Percentiles rank a stretch among this genome's conserved stretches.
phyloP scores from a whole-genome alignment of 2,329 filamentous ascomycete species.

The Cordyceps militaris region DNA sequence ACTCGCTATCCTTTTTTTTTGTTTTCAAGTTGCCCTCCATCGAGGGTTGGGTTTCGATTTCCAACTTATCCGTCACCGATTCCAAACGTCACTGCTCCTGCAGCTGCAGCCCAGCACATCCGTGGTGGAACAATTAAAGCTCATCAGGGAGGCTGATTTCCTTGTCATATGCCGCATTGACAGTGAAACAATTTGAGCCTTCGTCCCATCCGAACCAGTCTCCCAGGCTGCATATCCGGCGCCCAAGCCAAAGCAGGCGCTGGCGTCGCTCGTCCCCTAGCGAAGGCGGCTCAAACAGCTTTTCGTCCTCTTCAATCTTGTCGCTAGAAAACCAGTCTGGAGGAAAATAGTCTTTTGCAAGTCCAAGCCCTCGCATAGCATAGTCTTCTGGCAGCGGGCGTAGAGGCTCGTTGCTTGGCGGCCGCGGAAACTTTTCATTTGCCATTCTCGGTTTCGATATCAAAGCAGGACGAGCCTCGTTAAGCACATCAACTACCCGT shows the following conservation, averaged over 20 bases:
- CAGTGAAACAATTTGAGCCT: not conserved
- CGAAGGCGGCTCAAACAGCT: constrained; percentile 54
- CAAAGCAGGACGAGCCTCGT: constrained; percentile 24
- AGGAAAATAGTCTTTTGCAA: constrained; percentile 52
- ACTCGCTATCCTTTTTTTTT: too few relatives aligned
- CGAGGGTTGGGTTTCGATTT: too few relatives aligned
- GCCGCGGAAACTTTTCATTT: constrained; percentile 39
- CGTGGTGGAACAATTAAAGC: not conserved
- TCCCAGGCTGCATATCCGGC: constrained; percentile 34
- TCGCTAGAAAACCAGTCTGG: constrained; percentile 49
- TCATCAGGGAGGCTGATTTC: not conserved
- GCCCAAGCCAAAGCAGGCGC: constrained; percentile 52
- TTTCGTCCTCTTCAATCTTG: constrained; percentile 60
- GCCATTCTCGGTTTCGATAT: constrained; percentile 31
- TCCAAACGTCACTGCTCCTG: not conserved
- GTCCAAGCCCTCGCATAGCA: constrained; percentile 56
- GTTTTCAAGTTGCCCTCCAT: too few relatives aligned
- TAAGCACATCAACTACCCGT: constrained; percentile 31
- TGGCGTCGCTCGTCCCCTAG: constrained; percentile 51
- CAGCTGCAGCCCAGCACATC: not conserved
- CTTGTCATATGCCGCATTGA: not conserved
- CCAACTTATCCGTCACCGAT: not conserved
- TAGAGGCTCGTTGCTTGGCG: constrained; percentile 34
- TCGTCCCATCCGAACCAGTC: constrained; percentile 42
- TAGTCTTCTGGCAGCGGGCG: constrained; percentile 64